A percentile compares a stretch with the other conserved stretches of the same genome.
Evolutionary conservation across 2,329 filamentous ascomycete genomes (phyloP).

Genomic region (Sporothrix phasma): DNA sequence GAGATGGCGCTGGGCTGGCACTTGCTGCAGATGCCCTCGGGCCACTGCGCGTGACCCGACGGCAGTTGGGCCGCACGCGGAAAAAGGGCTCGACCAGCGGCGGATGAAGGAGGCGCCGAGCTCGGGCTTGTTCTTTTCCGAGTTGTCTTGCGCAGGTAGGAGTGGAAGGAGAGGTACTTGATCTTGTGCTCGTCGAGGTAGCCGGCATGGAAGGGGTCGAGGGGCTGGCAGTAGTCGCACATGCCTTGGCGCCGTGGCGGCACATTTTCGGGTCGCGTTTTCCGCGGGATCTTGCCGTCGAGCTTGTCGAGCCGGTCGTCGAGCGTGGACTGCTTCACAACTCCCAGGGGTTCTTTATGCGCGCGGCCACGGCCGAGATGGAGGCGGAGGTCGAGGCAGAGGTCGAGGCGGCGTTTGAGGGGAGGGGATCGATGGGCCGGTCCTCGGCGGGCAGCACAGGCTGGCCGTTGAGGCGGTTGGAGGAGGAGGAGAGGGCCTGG

Average conservation of each 20-base stretch:
- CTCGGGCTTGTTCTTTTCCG: slow-evolving; percentile 92
- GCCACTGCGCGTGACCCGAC: slow-evolving; percentile 85
- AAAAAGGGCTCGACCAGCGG: slow-evolving; percentile 89
- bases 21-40: slow-evolving; percentile 94
- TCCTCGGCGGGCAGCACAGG: slow-evolving; percentile 61
- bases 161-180: slow-evolving; percentile 95
- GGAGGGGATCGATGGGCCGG: slow-evolving; percentile 50
- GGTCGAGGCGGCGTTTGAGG: slow-evolving; percentile 18
- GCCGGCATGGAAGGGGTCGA: slow-evolving; percentile 84
- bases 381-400: slow-evolving; percentile 2
- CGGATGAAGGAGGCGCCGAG: slow-evolving; percentile 91
- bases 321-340: slow-evolving; percentile 74
- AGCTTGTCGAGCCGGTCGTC: slow-evolving; percentile 80
- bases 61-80: slow-evolving; percentile 79
- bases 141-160: slow-evolving; percentile 87
- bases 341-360: slow-evolving; percentile 90
- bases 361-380: slow-evolving; percentile 40
- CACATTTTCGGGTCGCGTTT: slow-evolving; percentile 77
- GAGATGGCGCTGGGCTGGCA: slow-evolving; percentile 97
- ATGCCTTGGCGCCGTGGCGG: slow-evolving; percentile 90
- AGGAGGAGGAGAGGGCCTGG: slow-evolving; percentile 38
- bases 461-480: slow-evolving; percentile 69
- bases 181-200: slow-evolving; percentile 95
- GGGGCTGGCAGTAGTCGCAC: slow-evolving; percentile 97
- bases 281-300: slow-evolving; percentile 78